Percentiles rank a stretch among this genome's conserved stretches.
Evolutionary conservation across 495 filamentous ascomycete species (phyloP).

Genomic region (Pseudevernia furfuracea): DNA sequence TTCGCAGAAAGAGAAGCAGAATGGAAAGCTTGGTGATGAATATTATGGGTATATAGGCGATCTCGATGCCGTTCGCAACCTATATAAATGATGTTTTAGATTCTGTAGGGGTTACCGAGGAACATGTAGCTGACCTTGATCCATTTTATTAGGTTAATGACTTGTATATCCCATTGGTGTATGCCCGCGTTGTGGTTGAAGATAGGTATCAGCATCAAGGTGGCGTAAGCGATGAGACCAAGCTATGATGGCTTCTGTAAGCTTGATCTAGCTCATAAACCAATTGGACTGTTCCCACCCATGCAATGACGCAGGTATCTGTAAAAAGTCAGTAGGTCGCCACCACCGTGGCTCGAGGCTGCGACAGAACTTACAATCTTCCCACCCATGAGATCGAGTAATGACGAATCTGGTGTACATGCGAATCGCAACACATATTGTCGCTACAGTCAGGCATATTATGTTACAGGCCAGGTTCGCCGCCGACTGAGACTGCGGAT

Average conservation of each 20-base stretch:
- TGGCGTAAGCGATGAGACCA: conserved; percentile 8
- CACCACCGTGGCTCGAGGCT: not conserved
- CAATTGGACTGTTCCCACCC: not conserved
- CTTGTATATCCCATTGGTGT: conserved; percentile 22
- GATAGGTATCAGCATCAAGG: not conserved
- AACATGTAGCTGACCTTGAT: not conserved
- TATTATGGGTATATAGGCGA: conserved; percentile 13
- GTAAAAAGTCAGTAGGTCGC: not conserved
- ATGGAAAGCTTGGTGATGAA: conserved; percentile 22
- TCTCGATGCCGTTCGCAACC: conserved; percentile 6
- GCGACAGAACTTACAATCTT: conserved; percentile 4
- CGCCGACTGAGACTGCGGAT: conserved; percentile 1
- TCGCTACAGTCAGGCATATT: not conserved
- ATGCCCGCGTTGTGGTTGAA: conserved; percentile 9
- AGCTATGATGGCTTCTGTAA: not conserved
- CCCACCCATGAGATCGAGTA: not conserved
- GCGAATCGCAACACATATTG: conserved; percentile 2
- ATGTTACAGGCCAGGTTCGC: conserved; percentile 13
- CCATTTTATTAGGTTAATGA: conserved; percentile 15
- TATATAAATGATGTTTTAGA: not conserved
- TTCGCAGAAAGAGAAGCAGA: not conserved
- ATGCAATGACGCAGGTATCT: conserved; percentile 12
- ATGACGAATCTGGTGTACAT: conserved; percentile 4
- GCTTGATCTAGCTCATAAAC: not conserved
- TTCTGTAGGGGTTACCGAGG: not conserved